A percentile compares a stretch with the other conserved stretches of the same genome.
Conservation (phyloP, 23 red algal genomes). For the Porphyridium purpureum region DNA sequence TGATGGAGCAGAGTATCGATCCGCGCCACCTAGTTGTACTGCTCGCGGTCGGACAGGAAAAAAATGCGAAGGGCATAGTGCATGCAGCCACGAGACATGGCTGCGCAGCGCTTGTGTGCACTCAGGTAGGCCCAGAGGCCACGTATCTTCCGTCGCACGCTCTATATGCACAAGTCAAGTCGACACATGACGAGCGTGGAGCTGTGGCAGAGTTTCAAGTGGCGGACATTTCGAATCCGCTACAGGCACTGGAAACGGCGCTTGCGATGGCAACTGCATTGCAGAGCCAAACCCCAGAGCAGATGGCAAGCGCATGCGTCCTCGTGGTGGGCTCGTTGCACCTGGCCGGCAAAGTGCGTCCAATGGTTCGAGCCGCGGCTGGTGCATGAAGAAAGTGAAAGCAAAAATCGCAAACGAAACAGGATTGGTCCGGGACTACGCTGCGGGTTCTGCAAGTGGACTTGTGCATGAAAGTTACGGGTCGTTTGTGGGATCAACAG, state of each 20-base stretch:
- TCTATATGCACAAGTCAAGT: constrained; percentile 9
- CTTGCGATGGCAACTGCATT: constrained; percentile 3
- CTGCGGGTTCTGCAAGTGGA: no score
- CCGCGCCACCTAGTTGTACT: constrained; percentile 19
- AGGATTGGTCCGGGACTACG: no score
- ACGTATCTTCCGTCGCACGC: constrained; percentile 17
- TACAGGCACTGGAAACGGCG: constrained; percentile 22
- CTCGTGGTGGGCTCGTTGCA: constrained; percentile 67
- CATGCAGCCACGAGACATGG: constrained; percentile 7
- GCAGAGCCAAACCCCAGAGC: not conserved
- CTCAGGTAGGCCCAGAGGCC: constrained; percentile 10
- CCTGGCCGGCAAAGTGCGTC: no score
- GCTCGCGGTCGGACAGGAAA: constrained; percentile 55
- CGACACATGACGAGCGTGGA: not conserved
- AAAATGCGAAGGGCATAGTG: constrained; percentile 53
- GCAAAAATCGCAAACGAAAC: no score
- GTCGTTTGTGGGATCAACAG: no score
- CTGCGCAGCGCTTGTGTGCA: constrained; percentile 19
- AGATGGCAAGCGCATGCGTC: constrained; percentile 1
- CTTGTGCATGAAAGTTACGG: no score
- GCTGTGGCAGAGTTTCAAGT: not conserved
- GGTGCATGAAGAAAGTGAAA: no score
- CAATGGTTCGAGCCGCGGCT: no score
- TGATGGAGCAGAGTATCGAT: no score
- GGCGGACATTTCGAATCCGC: constrained; percentile 6